phyloP scores from a whole-genome alignment of 2,329 filamentous ascomycete genomes.

The Ploettnerulaceae sp. region DNA sequence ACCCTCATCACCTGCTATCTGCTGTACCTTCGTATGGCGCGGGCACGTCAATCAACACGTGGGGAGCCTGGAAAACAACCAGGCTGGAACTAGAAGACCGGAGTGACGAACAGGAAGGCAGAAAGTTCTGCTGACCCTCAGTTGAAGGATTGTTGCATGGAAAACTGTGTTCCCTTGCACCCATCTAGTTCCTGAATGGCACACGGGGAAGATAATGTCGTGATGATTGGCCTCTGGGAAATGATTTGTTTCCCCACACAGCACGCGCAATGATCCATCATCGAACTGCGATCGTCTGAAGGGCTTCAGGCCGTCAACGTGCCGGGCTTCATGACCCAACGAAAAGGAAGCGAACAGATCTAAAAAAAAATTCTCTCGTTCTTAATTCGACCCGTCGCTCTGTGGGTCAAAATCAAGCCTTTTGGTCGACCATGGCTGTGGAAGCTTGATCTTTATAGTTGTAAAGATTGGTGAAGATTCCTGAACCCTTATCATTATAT shows the following conservation, averaged over 20 bases:
- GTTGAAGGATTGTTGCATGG: constrained; percentile 4
- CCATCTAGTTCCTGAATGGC: constrained; percentile 4
- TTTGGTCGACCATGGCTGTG: too few species aligned
- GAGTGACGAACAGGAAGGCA: neutral
- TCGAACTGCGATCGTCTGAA: constrained; percentile 1
- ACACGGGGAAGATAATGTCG: constrained; percentile 10
- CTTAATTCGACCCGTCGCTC: too few species aligned
- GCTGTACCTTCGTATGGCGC: neutral
- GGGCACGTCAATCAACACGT: too few species aligned
- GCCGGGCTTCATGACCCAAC: too few species aligned
- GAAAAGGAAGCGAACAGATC: too few species aligned
- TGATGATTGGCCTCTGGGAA: constrained; percentile 8
- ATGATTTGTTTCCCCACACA: neutral
- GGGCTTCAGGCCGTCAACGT: too few species aligned
- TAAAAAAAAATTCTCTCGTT: too few species aligned
- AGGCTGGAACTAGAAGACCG: constrained; percentile 11
- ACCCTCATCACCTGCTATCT: neutral
- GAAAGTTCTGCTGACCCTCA: neutral
- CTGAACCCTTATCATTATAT: too few species aligned
- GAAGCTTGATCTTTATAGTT: too few species aligned
- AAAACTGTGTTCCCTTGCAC: neutral
- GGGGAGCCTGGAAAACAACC: neutral
- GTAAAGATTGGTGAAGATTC: too few species aligned
- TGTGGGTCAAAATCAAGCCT: too few species aligned
- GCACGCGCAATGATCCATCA: too few species aligned